Percentiles rank a stretch among this genome's conserved stretches.
Conservation (phyloP, 768 basidiomycete genomes). For the Rossbeevera mucosa region DNA sequence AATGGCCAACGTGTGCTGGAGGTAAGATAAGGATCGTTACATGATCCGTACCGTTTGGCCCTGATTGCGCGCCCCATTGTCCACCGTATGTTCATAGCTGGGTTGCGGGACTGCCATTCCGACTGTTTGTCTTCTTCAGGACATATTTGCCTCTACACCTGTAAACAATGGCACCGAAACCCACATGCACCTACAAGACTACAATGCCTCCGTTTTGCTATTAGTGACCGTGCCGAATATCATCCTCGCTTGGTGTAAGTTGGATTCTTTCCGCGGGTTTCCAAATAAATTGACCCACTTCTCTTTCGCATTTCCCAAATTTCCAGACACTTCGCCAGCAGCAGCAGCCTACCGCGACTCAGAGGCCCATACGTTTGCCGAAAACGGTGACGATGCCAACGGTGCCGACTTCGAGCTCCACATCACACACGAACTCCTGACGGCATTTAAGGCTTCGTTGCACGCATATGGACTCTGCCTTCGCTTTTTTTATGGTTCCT, state of each 20-base stretch:
- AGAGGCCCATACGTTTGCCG: slow-evolving; percentile 20
- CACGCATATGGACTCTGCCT: slow-evolving; percentile 50
- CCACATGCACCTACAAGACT: slow-evolving; percentile 82
- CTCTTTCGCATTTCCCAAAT: background rate
- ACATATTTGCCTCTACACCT: slow-evolving; percentile 44
- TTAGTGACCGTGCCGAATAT: slow-evolving; percentile 79
- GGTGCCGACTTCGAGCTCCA: slow-evolving; percentile 48
- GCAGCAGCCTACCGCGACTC: slow-evolving; percentile 43
- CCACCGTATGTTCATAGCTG: slow-evolving; percentile 44
- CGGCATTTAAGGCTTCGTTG: slow-evolving; percentile 62
- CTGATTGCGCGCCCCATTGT: background rate
- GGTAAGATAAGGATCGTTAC: slow-evolving; percentile 38
- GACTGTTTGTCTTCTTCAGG: slow-evolving; percentile 63
- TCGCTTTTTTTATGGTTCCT: slow-evolving; percentile 78
- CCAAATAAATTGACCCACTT: background rate
- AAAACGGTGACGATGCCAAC: slow-evolving; percentile 1
- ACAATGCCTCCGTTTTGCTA: slow-evolving; percentile 76
- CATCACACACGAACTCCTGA: slow-evolving; percentile 59
- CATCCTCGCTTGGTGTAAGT: slow-evolving; percentile 78
- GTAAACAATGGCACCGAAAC: slow-evolving; percentile 32
- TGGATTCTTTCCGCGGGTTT: background rate
- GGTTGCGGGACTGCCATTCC: slow-evolving; percentile 94
- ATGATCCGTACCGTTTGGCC: background rate
- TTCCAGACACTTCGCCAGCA: slow-evolving; percentile 57
- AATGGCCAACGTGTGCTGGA: slow-evolving; percentile 63